Evolutionary conservation across 1,139 yeast species (phyloP).

Genomic region (Kurtzmaniella quercitrusa): DNA sequence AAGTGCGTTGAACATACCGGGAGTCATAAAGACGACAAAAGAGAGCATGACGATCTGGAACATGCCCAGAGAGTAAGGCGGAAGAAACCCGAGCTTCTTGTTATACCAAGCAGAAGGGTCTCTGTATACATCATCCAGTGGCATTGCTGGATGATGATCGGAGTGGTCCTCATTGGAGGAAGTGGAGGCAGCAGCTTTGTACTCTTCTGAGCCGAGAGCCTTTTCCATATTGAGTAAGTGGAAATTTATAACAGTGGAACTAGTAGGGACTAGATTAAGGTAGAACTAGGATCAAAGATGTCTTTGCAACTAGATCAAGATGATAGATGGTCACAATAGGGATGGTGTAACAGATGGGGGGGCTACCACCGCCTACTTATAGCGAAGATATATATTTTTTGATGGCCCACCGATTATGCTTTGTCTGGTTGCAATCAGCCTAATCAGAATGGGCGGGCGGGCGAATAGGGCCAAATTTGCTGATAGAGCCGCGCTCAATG

Average conservation of each 20-base stretch:
- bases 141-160: neutral
- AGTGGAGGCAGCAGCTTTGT: constrained; percentile 4
- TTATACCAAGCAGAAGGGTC: constrained; percentile 32
- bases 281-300: too few species aligned
- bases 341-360: too few species aligned
- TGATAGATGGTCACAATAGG: too few species aligned
- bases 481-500: constrained; percentile 1
- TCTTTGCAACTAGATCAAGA: too few species aligned
- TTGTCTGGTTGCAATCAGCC: neutral
- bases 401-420: neutral
- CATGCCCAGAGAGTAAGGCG: constrained; percentile 42
- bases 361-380: neutral
- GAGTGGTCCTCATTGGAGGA: constrained; percentile 6
- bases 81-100: constrained; percentile 21
- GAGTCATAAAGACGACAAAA: constrained; percentile 50
- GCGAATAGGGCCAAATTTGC: neutral
- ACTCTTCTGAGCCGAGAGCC: neutral
- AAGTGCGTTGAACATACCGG: constrained; percentile 58
- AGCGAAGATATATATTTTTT: too few species aligned
- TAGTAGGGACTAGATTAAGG: too few species aligned
- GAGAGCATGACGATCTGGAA: constrained; percentile 44
- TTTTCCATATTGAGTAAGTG: neutral
- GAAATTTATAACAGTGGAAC: too few species aligned
- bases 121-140: constrained; percentile 2
- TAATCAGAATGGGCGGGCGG: neutral